Evolutionary conservation across 306 rosid species (phyloP).

Genomic region (Citrullus colocynthis): DNA sequence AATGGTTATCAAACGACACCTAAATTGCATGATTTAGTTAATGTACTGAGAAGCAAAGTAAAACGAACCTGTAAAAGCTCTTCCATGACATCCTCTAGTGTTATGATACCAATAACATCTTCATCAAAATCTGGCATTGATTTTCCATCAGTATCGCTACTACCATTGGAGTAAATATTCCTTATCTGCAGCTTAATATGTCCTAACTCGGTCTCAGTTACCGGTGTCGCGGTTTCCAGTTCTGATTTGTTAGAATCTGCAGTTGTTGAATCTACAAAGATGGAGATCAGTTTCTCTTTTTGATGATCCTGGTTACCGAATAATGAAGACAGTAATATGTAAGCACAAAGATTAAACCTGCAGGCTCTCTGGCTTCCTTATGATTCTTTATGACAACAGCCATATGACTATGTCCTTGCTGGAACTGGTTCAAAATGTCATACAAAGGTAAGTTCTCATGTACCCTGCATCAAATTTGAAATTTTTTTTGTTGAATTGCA

Average conservation of each 20-base stretch:
- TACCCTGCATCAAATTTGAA: constrained; percentile 33
- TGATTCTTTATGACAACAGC: constrained; percentile 49
- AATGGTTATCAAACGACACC: no score
- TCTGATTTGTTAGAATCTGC: constrained; percentile 13
- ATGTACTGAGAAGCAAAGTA: not conserved
- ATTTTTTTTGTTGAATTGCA: not conserved
- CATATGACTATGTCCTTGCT: constrained; percentile 72
- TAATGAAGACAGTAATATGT: not conserved
- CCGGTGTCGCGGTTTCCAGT: constrained; percentile 19
- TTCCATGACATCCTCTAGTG: constrained; percentile 86
- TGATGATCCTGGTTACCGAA: not conserved
- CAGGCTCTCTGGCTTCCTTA: constrained; percentile 8
- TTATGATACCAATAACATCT: constrained; percentile 61
- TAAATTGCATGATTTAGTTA: no score
- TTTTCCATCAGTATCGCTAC: constrained; percentile 16
- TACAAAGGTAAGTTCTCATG: constrained; percentile 62
- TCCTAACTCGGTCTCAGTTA: constrained; percentile 14
- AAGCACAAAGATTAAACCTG: not conserved
- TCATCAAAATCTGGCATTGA: constrained; percentile 29
- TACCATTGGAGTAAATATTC: constrained; percentile 9
- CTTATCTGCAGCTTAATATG: constrained; percentile 13
- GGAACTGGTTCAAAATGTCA: constrained; percentile 59
- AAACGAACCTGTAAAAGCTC: constrained; percentile 57
- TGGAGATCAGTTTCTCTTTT: constrained; percentile 16
- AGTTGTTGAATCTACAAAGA: constrained; percentile 10